Conservation (phyloP, 306 rosid species). For the Medicago ruthenica region DNA sequence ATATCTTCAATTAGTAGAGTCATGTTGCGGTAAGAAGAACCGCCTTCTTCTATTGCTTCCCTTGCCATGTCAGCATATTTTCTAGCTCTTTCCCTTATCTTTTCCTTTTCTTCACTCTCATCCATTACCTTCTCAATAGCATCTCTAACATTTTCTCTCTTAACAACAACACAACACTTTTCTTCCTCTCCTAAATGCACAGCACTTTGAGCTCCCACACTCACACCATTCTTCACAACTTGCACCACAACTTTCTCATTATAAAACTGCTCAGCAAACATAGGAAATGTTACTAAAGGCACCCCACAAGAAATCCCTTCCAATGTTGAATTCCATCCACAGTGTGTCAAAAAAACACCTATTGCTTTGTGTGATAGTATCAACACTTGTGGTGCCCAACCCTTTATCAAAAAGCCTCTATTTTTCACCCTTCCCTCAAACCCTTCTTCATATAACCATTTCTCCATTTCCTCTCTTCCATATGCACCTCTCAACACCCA, state of each 20-base stretch:
- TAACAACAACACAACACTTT: constrained; percentile 40
- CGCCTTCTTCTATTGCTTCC: constrained; percentile 47
- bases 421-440: constrained; percentile 55
- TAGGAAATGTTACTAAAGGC: constrained; percentile 59
- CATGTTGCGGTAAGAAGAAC: constrained; percentile 54
- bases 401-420: constrained; percentile 54
- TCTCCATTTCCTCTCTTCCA: constrained; percentile 43
- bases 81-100: constrained; percentile 44
- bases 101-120: constrained; percentile 40
- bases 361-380: constrained; percentile 56
- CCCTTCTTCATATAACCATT: constrained; percentile 46
- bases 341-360: constrained; percentile 62
- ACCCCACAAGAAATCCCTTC: constrained; percentile 61
- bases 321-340: constrained; percentile 65
- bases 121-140: constrained; percentile 55
- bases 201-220: constrained; percentile 43
- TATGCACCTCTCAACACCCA: constrained; percentile 59
- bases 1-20: constrained; percentile 42
- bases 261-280: constrained; percentile 53
- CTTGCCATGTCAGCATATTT: constrained; percentile 40
- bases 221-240: constrained; percentile 39
- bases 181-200: constrained; percentile 49
- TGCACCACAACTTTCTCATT: constrained; percentile 54
- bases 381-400: constrained; percentile 66
- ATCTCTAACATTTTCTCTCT: constrained; percentile 39